Percentiles rank a stretch among this genome's conserved stretches.
These are phyloP conservation scores for Plasmodium vivax DNA, from an alignment of 169 alveolate genomes.

Conservation along the genomic window DNA sequence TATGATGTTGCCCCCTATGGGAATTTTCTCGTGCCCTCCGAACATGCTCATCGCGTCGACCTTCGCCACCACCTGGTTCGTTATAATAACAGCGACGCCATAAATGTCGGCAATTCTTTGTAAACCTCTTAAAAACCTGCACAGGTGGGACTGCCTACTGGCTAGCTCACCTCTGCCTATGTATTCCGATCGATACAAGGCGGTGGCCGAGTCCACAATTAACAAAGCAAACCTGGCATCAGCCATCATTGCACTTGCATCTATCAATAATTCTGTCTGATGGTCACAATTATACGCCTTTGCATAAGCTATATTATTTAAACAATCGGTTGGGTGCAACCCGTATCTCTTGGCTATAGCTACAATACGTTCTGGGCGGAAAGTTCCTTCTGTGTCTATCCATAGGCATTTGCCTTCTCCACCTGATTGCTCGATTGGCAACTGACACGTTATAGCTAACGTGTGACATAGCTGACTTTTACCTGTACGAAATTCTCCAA, in stretches of 20 bases:
- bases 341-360: constrained; percentile 98
- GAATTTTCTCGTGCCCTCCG: constrained; percentile 88
- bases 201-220: constrained; percentile 98
- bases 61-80: constrained; percentile 96
- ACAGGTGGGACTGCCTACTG: constrained; percentile 97
- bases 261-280: constrained; percentile 94
- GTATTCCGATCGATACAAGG: constrained; percentile 98
- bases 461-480: constrained; percentile 99
- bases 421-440: constrained; percentile 96
- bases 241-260: constrained; percentile 98
- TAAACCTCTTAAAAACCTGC: constrained; percentile 95
- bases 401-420: constrained; percentile 99
- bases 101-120: constrained; percentile 97
- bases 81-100: constrained; percentile 95
- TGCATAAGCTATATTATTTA: constrained; percentile 98
- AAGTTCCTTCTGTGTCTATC: constrained; percentile 99
- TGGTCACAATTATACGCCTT: constrained; percentile 98
- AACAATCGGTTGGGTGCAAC: constrained; percentile 95
- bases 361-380: constrained; percentile 98
- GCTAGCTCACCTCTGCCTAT: constrained; percentile 99
- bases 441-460: constrained; percentile 93
- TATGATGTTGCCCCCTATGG: constrained; percentile 98
- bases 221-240: constrained; percentile 96
- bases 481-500: constrained; percentile 99
- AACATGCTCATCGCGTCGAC: constrained; percentile 92